Conservation (phyloP, 768 basidiomycete genomes). For the Paxillus involutus region DNA sequence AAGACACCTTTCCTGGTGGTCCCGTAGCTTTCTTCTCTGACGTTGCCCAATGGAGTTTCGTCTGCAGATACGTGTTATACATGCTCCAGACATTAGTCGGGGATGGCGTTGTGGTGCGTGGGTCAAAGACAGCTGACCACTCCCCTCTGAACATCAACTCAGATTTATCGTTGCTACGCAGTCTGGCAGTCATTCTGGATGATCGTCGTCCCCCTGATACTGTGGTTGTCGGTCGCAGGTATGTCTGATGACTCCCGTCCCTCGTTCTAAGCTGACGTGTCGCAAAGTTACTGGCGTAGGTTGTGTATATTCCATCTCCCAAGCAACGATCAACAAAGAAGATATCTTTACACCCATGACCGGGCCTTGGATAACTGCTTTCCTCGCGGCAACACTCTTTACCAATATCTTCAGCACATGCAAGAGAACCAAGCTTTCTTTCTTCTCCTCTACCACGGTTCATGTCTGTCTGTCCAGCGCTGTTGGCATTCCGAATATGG, state of each 20-base stretch:
- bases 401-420: conserved; percentile 23
- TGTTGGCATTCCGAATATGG: conserved; percentile 28
- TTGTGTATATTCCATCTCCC: conserved; percentile 14
- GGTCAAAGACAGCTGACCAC: not conserved
- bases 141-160: not conserved
- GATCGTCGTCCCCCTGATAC: conserved; percentile 15
- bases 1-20: conserved; percentile 19
- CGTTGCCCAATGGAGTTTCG: conserved; percentile 24
- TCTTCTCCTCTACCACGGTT: not conserved
- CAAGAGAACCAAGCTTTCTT: not conserved
- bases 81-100: conserved; percentile 22
- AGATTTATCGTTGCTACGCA: conserved; percentile 29
- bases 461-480: conserved; percentile 4
- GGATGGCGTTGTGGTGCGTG: conserved; percentile 19
- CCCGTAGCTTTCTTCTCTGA: conserved; percentile 26
- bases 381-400: conserved; percentile 16
- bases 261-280: not conserved
- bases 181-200: conserved; percentile 25
- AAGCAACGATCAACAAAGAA: conserved; percentile 4
- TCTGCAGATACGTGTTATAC: conserved; percentile 25
- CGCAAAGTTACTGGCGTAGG: conserved; percentile 14
- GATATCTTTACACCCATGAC: conserved; percentile 17
- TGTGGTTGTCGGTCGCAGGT: conserved; percentile 16
- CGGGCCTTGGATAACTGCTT: conserved; percentile 23
- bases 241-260: not conserved